phyloP scores from a whole-genome alignment of 306 rosid species.

The Rosa rugosa region DNA sequence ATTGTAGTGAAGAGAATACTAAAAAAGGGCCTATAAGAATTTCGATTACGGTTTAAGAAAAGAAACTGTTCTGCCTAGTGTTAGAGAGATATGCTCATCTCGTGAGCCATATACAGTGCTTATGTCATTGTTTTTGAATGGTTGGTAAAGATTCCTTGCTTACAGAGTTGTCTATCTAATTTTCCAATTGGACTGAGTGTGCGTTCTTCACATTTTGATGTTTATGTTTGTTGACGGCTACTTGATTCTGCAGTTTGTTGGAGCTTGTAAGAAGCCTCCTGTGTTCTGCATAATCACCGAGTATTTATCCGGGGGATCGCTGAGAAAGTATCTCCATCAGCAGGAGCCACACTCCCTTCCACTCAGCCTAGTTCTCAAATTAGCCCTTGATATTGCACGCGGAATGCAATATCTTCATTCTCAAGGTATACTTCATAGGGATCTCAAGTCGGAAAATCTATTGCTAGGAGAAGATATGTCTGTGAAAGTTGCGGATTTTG shows the following conservation, averaged over 20 bases:
- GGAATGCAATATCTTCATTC: slow-evolving; percentile 96
- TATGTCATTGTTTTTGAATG: neutral
- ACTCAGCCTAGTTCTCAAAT: slow-evolving; percentile 60
- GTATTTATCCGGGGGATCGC: slow-evolving; percentile 84
- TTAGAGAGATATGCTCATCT: neutral
- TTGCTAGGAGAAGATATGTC: slow-evolving; percentile 84
- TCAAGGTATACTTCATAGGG: slow-evolving; percentile 92
- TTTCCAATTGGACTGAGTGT: neutral
- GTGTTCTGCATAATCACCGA: slow-evolving; percentile 93
- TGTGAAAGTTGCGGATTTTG: slow-evolving; percentile 95
- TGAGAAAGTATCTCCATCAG: slow-evolving; percentile 81
- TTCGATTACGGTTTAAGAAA: neutral
- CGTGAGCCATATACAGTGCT: neutral
- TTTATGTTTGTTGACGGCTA: neutral
- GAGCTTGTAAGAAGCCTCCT: slow-evolving; percentile 96
- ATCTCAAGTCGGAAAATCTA: slow-evolving; percentile 93
- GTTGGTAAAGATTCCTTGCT: slow-evolving; percentile 13
- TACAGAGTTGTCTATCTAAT: slow-evolving; percentile 5
- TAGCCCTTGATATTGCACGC: slow-evolving; percentile 71
- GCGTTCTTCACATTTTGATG: slow-evolving; percentile 9
- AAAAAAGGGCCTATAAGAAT: neutral
- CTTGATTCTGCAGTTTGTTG: slow-evolving; percentile 64
- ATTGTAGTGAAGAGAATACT: neutral
- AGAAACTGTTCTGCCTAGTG: neutral
- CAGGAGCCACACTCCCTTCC: slow-evolving; percentile 80